Percentiles rank a stretch among this genome's conserved stretches.
Evolutionary conservation across 2,329 filamentous ascomycete genomes (phyloP).

Genomic region (Diplodia seriata): DNA sequence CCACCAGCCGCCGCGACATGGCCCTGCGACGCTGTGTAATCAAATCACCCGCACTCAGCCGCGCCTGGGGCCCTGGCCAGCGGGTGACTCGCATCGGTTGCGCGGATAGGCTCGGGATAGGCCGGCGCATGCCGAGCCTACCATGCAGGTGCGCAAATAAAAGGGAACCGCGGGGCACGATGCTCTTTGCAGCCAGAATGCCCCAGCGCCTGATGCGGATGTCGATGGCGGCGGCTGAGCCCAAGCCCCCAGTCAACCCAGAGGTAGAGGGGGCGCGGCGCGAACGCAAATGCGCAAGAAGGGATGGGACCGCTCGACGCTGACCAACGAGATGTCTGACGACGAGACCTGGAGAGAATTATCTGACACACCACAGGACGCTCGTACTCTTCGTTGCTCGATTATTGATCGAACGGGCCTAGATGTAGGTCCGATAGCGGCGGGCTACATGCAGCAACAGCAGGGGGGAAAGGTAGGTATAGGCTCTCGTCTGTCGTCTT

Average conservation of each 20-base stretch:
- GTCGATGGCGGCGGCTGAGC: slow-evolving; percentile 4
- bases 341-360: not conserved
- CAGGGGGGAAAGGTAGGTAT: not conserved
- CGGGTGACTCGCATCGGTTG: slow-evolving; percentile 1
- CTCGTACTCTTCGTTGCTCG: not conserved
- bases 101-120: slow-evolving; percentile 23
- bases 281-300: not conserved
- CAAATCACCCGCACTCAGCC: slow-evolving; percentile 18
- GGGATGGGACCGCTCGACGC: not conserved
- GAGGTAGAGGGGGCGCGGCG: not conserved
- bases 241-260: not conserved
- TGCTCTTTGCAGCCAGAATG: slow-evolving; percentile 19
- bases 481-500: not conserved
- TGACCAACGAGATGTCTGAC: not conserved
- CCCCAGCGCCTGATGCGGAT: not conserved
- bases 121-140: slow-evolving; percentile 22
- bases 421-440: slow-evolving; percentile 25
- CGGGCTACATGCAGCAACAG: not conserved
- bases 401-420: slow-evolving; percentile 21
- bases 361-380: slow-evolving; percentile 13
- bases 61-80: slow-evolving; percentile 5
- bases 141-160: not conserved
- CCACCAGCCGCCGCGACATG: not conserved
- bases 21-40: not conserved
- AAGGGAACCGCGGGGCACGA: slow-evolving; percentile 1